Base-by-base conservation (phyloP, 2,329 filamentous ascomycete species). In the Aspergillus bombycis region DNA sequence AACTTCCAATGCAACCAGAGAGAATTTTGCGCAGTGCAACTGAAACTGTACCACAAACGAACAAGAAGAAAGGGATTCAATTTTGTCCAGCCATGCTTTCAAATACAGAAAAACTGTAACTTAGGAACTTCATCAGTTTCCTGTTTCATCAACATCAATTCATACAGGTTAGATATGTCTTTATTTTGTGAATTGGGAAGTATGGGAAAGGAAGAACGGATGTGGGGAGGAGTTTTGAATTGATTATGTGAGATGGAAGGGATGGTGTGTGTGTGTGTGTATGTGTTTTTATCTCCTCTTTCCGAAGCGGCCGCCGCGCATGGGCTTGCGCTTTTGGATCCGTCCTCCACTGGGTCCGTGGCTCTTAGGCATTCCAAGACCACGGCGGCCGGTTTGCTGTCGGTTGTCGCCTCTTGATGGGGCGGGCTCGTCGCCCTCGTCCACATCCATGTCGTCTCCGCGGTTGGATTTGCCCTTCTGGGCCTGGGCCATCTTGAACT, bases 401-500 rank as follows among this genome's bases (percentile, higher is more conserved):
- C 36, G 28, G 45, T 32, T 23, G 26, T 23, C 36, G 7, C 32
- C 41, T 53, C 43, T 58, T 9, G 48, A 16, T 12, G 43, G 16
- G 14, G 62, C 32, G 48, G 56, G 59, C 6, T 70, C 67, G 30
- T 71, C 67, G 23, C 69, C 67, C 16, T 72, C 72, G 21, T 52
- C 48, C 19, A 81, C 77, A 68, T 84, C 82, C 66, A 83, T 73
- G 57, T 82, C 80, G 68, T 78, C 77, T 45, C 71, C 75, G 23
- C 80, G 78, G 63, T 71, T 73, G 64, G 63, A 74, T 60, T 72
- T 69, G 38, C 67, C 77, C 65, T 75, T 74, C 62, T 76, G 69
- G 60, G 74, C 71, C 78, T 83, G 77, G 60, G 83, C 85, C 72
- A 89, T 86, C 78, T 87, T 88, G 65, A 89, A 76, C 71, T 85